phyloP scores from a whole-genome alignment of 805 yeast genomes.

The Saturnispora ahearnii region DNA sequence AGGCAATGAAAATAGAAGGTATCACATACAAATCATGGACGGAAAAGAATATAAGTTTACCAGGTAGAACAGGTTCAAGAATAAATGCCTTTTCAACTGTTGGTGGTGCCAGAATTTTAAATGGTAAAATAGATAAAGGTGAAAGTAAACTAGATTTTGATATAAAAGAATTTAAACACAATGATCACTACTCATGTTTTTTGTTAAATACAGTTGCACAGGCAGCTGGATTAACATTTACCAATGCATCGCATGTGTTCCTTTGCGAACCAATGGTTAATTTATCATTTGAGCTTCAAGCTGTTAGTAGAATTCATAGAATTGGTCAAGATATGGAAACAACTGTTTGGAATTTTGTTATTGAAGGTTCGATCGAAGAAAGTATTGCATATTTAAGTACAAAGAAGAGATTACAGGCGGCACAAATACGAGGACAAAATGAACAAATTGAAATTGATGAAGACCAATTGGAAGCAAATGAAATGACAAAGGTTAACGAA shows the following conservation, averaged over 20 bases:
- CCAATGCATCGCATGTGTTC: conserved; percentile 88
- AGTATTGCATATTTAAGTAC: conserved; percentile 66
- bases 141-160: conserved; percentile 23
- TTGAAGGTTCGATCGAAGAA: conserved; percentile 81
- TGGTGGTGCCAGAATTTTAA: neutral
- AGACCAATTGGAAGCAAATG: conserved; percentile 44
- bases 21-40: conserved; percentile 50
- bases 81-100: conserved; percentile 6
- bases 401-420: conserved; percentile 42
- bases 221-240: conserved; percentile 83
- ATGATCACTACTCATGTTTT: conserved; percentile 67
- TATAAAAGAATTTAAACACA: conserved; percentile 52
- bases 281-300: conserved; percentile 81
- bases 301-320: conserved; percentile 84
- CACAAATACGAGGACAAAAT: conserved; percentile 20
- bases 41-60: conserved; percentile 11
- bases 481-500: conserved; percentile 43
- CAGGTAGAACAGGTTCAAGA: conserved; percentile 9
- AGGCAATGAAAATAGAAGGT: conserved; percentile 53
- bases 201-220: conserved; percentile 77
- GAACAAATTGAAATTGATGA: conserved; percentile 23
- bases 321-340: conserved; percentile 82
- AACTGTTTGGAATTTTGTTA: conserved; percentile 86
- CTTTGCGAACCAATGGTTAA: conserved; percentile 89
- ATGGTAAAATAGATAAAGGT: neutral